These are phyloP conservation scores for Aureobasidium sp. DNA, from an alignment of 2,329 filamentous ascomycete species.

Conservation along the genomic window DNA sequence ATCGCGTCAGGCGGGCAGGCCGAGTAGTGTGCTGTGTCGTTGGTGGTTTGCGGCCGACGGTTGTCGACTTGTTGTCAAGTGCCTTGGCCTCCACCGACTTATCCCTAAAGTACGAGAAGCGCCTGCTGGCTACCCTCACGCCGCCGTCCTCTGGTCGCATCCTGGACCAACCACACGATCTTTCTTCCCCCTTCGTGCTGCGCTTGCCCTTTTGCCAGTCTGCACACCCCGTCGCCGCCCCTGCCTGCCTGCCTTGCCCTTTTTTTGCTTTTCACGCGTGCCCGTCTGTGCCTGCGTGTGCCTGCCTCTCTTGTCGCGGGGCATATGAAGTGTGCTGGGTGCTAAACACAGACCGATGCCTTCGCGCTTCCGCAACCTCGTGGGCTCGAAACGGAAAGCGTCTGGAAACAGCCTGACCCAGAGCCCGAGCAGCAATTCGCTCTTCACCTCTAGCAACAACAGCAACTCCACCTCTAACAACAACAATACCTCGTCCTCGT, in stretches of 20 bases:
- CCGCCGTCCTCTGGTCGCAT: conserved; percentile 10
- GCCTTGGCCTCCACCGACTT: conserved; percentile 6
- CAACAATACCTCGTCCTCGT: conserved; percentile 32
- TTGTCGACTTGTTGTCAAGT: conserved; percentile 12
- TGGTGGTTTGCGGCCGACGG: conserved; percentile 1
- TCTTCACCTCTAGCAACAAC: conserved; percentile 25
- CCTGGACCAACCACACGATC: conserved; percentile 17
- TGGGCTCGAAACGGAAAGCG: conserved; percentile 80
- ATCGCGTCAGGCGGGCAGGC: conserved; percentile 6
- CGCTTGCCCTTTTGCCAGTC: background rate
- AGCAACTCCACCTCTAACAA: conserved; percentile 31
- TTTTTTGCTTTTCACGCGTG: conserved; percentile 10
- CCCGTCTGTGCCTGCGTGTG: background rate
- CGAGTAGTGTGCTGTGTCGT: background rate
- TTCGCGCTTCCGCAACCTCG: conserved; percentile 81
- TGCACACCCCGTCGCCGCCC: conserved; percentile 2
- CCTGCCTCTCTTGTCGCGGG: conserved; percentile 8
- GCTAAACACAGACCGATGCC: conserved; percentile 78
- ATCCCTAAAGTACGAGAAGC: conserved; percentile 15
- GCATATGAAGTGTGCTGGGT: conserved; percentile 25
- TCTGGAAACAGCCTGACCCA: conserved; percentile 59
- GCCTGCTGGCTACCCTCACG: conserved; percentile 7
- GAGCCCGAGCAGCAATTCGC: conserved; percentile 43
- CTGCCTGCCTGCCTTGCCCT: conserved; percentile 4
- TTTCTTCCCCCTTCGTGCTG: conserved; percentile 1